Evolutionary conservation across 208 protist genomes (phyloP).

Genomic region (Crithidia acanthocephali): DNA sequence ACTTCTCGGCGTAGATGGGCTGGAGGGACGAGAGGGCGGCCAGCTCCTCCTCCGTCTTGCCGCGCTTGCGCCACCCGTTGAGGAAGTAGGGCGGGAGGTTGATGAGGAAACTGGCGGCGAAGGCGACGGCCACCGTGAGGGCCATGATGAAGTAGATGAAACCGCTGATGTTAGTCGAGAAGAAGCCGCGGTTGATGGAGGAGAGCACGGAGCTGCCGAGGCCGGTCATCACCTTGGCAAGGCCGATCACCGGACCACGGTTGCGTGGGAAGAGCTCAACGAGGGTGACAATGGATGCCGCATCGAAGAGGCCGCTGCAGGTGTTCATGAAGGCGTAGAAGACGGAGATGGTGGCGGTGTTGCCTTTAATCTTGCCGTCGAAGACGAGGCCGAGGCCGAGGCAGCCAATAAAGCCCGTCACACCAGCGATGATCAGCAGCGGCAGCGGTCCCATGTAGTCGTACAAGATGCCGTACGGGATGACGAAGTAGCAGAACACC

Average conservation of each 20-base stretch:
- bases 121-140: constrained; percentile 39
- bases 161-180: constrained; percentile 51
- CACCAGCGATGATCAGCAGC: constrained; percentile 41
- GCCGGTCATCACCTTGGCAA: constrained; percentile 74
- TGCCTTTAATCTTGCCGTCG: constrained; percentile 48
- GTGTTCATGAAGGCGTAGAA: constrained; percentile 76
- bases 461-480: constrained; percentile 69
- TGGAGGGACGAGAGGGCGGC: constrained; percentile 38
- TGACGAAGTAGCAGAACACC: constrained; percentile 73
- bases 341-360: constrained; percentile 57
- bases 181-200: constrained; percentile 59
- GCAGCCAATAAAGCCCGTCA: constrained; percentile 46
- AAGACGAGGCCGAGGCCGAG: constrained; percentile 62
- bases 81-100: constrained; percentile 66
- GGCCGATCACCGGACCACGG: constrained; percentile 60
- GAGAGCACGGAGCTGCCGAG: constrained; percentile 75
- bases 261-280: constrained; percentile 70
- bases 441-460: constrained; percentile 50
- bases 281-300: constrained; percentile 59
- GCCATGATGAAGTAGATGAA: constrained; percentile 79
- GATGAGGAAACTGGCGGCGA: constrained; percentile 37
- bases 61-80: constrained; percentile 64
- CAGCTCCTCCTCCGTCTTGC: constrained; percentile 48
- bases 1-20: constrained; percentile 54
- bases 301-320: constrained; percentile 57